Base-by-base conservation (phyloP, 208 protist species). In the Leishmania turanica region DNA sequence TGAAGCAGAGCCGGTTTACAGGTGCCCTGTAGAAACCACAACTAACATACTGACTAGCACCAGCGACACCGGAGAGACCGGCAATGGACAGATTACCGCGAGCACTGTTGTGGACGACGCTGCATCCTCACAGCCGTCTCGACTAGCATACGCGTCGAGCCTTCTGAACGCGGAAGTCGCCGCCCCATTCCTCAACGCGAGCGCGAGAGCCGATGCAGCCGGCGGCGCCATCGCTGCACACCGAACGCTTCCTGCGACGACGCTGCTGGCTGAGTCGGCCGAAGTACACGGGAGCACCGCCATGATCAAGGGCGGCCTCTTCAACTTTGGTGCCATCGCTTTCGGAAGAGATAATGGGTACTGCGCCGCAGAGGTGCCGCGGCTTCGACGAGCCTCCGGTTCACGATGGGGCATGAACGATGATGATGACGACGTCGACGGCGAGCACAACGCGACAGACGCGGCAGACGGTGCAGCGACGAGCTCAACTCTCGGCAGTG, bases 341-440 rank as follows among this genome's bases (percentile, higher is more conserved):
- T 79, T 79, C 40, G 76, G 76, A 31, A 79, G 71, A n/a, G 62
- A 79, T 64, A 69, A 45, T 31, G 62, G 64, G 49, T 79, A 79
- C 47, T 40, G 42, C 74, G 4, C 72, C 17, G n/a, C 45, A 7
- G 69, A 4, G 24, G 21, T 17, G 42, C 24, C 69, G 27, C 34
- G 27, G 31, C 45, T 9, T 53, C 40, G 24, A 17, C 69, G 27
- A 73, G 40, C 69, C 45, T 73, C 45, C 13, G 27, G 27, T 17
- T 34, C 27, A 8, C 42, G 27, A 51, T 51, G 69, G 69, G 69
- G 45, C 40, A 34, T 31, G 47, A 40, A 37, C 21, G 72, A 62
- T 53, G 13, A 49, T 1, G 72, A 64, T 3, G 51, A 42, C 51
- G 72, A 11, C 24, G 15, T 40, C 53, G 72, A 40, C 37, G 9